Percentiles rank a stretch among this genome's conserved stretches.
These are phyloP conservation scores for Jamesozyma gamospora DNA, from an alignment of 805 yeast genomes.

Conservation along the genomic window DNA sequence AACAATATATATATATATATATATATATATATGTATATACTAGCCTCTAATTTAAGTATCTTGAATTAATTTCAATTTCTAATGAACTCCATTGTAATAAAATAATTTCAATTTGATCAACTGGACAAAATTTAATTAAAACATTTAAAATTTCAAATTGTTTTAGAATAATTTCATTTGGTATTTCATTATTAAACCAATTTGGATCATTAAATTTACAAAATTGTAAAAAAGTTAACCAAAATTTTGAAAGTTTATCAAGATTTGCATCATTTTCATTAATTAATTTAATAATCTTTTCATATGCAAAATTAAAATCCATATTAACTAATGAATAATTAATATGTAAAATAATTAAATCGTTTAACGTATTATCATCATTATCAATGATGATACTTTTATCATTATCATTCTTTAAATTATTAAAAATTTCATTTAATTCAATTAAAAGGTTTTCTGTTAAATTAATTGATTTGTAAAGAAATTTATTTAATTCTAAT, in stretches of 20 bases:
- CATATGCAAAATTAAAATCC: conserved; percentile 52
- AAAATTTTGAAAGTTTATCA: conserved; percentile 26
- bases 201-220: conserved; percentile 46
- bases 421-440: conserved; percentile 7
- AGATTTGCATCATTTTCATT: conserved; percentile 12
- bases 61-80: conserved; percentile 32
- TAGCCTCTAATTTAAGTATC: conserved; percentile 13
- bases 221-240: conserved; percentile 71
- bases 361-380: conserved; percentile 5
- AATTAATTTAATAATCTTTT: conserved; percentile 33
- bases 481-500: conserved; percentile 44
- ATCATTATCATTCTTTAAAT: conserved; percentile 33
- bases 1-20: too few relatives aligned
- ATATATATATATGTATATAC: background rate
- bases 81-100: conserved; percentile 54
- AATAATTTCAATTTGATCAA: conserved; percentile 45
- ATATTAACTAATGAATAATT: conserved; percentile 55
- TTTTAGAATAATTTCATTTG: conserved; percentile 31
- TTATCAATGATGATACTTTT: conserved; percentile 21
- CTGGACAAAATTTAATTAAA: conserved; percentile 42
- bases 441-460: conserved; percentile 12
- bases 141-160: conserved; percentile 49
- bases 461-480: conserved; percentile 38
- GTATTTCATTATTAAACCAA: conserved; percentile 33
- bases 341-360: conserved; percentile 42